Evolutionary conservation across 805 yeast genomes (phyloP).

Genomic region (Wilhelminamyces savonicus): DNA sequence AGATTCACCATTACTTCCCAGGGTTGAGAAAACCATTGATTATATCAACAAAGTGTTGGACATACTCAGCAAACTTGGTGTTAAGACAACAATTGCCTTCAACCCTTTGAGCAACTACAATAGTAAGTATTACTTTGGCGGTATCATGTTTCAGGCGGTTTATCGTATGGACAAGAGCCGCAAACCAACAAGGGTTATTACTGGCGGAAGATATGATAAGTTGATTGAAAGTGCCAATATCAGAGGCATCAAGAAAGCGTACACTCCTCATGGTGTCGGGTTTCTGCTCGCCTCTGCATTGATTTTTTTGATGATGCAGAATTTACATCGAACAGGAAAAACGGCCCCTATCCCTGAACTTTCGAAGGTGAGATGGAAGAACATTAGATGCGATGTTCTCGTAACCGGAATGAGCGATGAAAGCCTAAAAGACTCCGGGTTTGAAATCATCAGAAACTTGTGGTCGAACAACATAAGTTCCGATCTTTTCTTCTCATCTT

Average conservation of each 20-base stretch:
- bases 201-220: slow-evolving; percentile 91
- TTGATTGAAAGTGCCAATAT: slow-evolving; percentile 35
- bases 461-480: slow-evolving; percentile 82
- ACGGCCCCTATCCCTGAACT: background rate
- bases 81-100: slow-evolving; percentile 50
- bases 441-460: slow-evolving; percentile 52
- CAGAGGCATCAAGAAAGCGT: slow-evolving; percentile 13
- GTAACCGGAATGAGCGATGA: slow-evolving; percentile 62
- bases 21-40: slow-evolving; percentile 55
- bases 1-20: slow-evolving; percentile 58
- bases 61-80: slow-evolving; percentile 52
- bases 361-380: slow-evolving; percentile 16
- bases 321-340: slow-evolving; percentile 4
- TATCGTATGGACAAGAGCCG: slow-evolving; percentile 51
- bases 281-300: slow-evolving; percentile 62
- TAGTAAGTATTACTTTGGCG: slow-evolving; percentile 68
- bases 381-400: slow-evolving; percentile 74
- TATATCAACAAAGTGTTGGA: slow-evolving; percentile 57
- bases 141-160: slow-evolving; percentile 84
- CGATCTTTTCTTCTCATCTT: slow-evolving; percentile 41
- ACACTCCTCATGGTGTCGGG: slow-evolving; percentile 63
- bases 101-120: slow-evolving; percentile 85
- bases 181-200: slow-evolving; percentile 54
- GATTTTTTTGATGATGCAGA: slow-evolving; percentile 31
- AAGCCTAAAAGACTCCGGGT: slow-evolving; percentile 53